A percentile compares a stretch with the other conserved stretches of the same genome.
Conservation (phyloP, 2,329 filamentous ascomycete genomes). For the Neoscytalidium dimidiatum region DNA sequence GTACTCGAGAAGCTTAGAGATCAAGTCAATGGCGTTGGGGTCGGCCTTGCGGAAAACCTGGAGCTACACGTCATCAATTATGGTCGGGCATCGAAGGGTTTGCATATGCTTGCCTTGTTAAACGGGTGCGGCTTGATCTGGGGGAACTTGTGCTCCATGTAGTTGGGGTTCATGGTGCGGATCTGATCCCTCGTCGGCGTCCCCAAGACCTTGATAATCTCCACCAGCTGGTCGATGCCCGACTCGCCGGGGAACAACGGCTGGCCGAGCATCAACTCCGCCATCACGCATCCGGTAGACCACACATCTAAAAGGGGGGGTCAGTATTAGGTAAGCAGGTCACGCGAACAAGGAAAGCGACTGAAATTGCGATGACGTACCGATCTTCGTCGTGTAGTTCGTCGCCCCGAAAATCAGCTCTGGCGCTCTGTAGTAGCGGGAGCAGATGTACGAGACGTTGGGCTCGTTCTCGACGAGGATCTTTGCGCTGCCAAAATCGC, state of each 20-base stretch:
- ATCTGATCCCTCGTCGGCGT: slow-evolving; percentile 98
- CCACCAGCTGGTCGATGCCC: slow-evolving; percentile 95
- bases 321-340: slow-evolving; percentile 26
- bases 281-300: slow-evolving; percentile 99
- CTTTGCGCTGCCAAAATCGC: slow-evolving; percentile 98
- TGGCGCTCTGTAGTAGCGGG: slow-evolving; percentile 95
- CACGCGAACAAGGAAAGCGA: slow-evolving; percentile 1
- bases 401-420: slow-evolving; percentile 98
- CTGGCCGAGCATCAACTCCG: slow-evolving; percentile 97
- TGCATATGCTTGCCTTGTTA: slow-evolving; percentile 68
- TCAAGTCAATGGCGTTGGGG: slow-evolving; percentile 88
- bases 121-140: slow-evolving; percentile 99
- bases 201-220: slow-evolving; percentile 98
- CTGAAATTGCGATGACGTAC: slow-evolving; percentile 57
- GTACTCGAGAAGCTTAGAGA: slow-evolving; percentile 91
- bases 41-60: slow-evolving; percentile 96
- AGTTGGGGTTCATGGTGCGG: slow-evolving; percentile 99
- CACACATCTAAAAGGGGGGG: slow-evolving; percentile 73
- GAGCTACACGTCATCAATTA: slow-evolving; percentile 13
- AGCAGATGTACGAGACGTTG: slow-evolving; percentile 99
- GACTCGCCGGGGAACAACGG: slow-evolving; percentile 97
- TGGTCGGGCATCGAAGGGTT: background rate
- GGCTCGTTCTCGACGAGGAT: slow-evolving; percentile 98
- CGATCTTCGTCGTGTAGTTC: slow-evolving; percentile 99
- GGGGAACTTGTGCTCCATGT: slow-evolving; percentile 99